Evolutionary conservation across 148 eudicot genomes (phyloP).

Genomic region (Rhododendron mucronatum): DNA sequence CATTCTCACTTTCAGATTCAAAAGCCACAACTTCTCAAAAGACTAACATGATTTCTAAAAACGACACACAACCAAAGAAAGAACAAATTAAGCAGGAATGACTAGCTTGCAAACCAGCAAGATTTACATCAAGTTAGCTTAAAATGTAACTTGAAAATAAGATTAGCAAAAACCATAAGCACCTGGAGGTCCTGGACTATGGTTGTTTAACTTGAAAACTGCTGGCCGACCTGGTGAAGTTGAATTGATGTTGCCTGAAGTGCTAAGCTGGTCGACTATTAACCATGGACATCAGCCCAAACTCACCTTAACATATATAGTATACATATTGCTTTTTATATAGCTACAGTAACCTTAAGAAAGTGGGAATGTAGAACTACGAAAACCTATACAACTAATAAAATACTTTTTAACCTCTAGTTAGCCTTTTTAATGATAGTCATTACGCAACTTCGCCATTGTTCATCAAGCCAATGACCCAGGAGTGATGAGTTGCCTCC

Average conservation of each 20-base stretch:
- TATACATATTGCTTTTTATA: not conserved
- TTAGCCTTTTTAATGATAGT: not conserved
- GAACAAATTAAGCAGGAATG: not conserved
- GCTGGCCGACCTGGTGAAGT: not conserved
- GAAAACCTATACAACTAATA: not conserved
- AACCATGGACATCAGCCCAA: not conserved
- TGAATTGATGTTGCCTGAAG: not conserved
- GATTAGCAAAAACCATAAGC: not conserved
- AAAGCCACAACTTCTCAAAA: not conserved
- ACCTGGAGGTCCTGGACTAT: not conserved
- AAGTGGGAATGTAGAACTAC: not conserved
- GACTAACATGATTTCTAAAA: not conserved
- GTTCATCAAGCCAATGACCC: not conserved
- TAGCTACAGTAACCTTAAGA: not conserved
- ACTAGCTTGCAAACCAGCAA: not conserved
- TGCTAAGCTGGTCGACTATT: not conserved
- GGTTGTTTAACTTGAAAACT: not conserved
- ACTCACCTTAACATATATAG: not conserved
- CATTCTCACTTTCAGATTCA: no score
- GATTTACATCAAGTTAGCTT: not conserved
- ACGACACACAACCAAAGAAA: not conserved
- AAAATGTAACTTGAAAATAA: not conserved
- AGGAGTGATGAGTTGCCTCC: not conserved
- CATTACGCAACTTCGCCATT: not conserved
- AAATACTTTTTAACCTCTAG: not conserved